These are phyloP conservation scores for Penicillium polonicum DNA, from an alignment of 2,329 filamentous ascomycete species.

Conservation along the genomic window DNA sequence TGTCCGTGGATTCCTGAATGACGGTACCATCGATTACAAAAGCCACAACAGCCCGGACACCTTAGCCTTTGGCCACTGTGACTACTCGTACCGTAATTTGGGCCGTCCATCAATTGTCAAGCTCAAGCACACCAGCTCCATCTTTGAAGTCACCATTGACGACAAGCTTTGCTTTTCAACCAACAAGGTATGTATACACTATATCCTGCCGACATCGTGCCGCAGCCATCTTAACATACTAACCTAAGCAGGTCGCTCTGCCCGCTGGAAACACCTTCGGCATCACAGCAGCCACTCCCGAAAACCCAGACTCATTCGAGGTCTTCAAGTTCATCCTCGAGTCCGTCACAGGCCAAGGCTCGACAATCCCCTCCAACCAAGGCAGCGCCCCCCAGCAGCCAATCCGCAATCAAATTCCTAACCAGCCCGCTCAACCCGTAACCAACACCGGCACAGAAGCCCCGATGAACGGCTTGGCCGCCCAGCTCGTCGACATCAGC, in stretches of 20 bases:
- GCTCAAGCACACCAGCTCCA: constrained; percentile 63
- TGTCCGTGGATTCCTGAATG: constrained; percentile 90
- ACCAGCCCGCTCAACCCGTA: constrained; percentile 31
- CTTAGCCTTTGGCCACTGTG: constrained; percentile 89
- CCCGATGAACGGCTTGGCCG: constrained; percentile 30
- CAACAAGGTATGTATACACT: constrained; percentile 51
- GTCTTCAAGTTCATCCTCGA: constrained; percentile 80
- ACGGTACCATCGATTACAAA: constrained; percentile 77
- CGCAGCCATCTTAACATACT: constrained; percentile 4
- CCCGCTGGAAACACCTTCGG: constrained; percentile 82
- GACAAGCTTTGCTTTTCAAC: constrained; percentile 79
- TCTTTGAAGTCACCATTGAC: constrained; percentile 78
- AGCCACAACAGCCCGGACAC: constrained; percentile 74
- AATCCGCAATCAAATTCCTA: constrained; percentile 24
- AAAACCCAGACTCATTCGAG: constrained; percentile 93
- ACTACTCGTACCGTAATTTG: constrained; percentile 86
- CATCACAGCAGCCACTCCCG: constrained; percentile 81
- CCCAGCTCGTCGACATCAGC: constrained; percentile 80
- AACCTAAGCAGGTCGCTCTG: constrained; percentile 59
- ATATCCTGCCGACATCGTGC: background rate
- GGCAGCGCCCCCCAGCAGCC: constrained; percentile 21
- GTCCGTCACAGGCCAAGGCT: constrained; percentile 40
- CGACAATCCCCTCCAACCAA: constrained; percentile 20
- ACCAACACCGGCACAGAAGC: constrained; percentile 37
- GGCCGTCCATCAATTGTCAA: constrained; percentile 79